Evolutionary conservation across 2,329 filamentous ascomycete species (phyloP).

Genomic region (Penicillium oxalicum): DNA sequence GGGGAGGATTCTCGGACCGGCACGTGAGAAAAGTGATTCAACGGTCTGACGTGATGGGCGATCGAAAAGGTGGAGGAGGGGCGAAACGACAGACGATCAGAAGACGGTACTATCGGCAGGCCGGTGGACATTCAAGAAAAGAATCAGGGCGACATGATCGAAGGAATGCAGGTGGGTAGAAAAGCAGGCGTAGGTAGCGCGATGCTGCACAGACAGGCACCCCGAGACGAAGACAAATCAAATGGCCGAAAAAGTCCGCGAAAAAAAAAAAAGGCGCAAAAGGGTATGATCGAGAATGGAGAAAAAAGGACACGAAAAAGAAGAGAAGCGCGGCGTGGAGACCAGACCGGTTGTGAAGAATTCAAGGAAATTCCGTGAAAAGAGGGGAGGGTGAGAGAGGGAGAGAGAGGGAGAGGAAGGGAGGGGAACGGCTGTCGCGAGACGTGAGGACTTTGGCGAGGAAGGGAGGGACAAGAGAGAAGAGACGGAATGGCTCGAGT

Average conservation of each 20-base stretch:
- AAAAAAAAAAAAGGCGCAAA: background rate
- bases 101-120: slow-evolving; percentile 2
- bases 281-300: background rate
- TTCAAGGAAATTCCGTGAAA: no score
- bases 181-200: background rate
- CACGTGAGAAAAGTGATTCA: background rate
- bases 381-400: background rate
- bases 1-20: background rate
- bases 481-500: background rate
- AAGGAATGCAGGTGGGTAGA: background rate
- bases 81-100: background rate
- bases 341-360: no score
- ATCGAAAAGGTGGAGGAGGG: slow-evolving; percentile 8
- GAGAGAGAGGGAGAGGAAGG: background rate
- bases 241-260: background rate
- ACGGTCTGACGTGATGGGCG: background rate
- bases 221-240: background rate
- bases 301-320: background rate
- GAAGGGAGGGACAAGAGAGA: slow-evolving; percentile 2
- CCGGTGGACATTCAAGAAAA: background rate
- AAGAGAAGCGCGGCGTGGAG: background rate
- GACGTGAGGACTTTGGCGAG: background rate
- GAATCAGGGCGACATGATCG: slow-evolving; percentile 6
- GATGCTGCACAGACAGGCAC: no score
- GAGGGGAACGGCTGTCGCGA: background rate